Evolutionary conservation across 108 stramenopile species (phyloP), one percentile per base, ranked within the genome.

Genomic region (Bacterosira constricta): DNA sequence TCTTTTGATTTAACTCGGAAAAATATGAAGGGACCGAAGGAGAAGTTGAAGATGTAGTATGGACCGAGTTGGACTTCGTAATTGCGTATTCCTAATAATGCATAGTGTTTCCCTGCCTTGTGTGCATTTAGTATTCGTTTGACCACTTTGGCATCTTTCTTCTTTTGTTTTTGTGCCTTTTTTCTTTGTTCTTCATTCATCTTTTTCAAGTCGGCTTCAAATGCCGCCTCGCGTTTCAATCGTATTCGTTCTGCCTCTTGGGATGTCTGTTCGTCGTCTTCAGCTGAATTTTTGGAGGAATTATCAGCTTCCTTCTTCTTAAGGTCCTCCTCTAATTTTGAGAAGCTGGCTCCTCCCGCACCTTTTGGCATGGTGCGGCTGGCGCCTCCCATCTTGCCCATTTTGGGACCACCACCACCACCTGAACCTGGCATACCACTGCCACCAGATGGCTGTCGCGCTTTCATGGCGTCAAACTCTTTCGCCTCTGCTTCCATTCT

Each of bases 181-280:
- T 84, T 86, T 18, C 58, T 67, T 54, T 94, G 83, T 37, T 91
- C 78, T 23, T 86, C 81, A 49, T 87, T 81, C 87, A 94, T 86
- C 26, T 77, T 75, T 52, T 81, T 58, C 35, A 94, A 36, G 36
- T 88, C 86, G 30, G 79, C 75, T 75, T 90, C 75, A 71, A 88
- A 94, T 46, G 66, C 56, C 34, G 82, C 82, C 57, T 94, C 90
- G 31, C 90, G 61, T 60, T 88, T 71, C 1, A 57, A 12, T 34
- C 80, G 59, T 20, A 64, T 52, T 39, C 55, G 41, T 44, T 81
- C 75, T 32, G 73, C 79, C 20, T 42, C 36, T 15, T 58, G 45
- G 6, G 36, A 44, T 47, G 44, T 23, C 15, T 44, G 53, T 58
- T 71, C 55, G n/a, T 75, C 69, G 4, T 73, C 75, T 50, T 70